Conservation (phyloP, 257 asterid species). For the Capsicum baccatum region DNA sequence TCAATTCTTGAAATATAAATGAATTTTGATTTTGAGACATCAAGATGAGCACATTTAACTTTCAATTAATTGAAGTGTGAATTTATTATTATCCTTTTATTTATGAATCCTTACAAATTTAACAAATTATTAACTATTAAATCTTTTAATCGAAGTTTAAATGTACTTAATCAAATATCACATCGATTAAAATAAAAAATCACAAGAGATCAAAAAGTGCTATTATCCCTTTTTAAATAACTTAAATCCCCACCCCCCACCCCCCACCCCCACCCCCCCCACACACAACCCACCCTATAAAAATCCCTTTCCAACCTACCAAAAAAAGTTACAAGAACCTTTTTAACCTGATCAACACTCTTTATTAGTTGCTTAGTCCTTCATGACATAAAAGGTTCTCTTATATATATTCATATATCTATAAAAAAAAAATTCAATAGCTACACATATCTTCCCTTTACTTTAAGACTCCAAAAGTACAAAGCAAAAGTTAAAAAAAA, state of each 20-base stretch:
- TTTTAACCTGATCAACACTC: slow-evolving; percentile 29
- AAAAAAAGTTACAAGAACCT: slow-evolving; percentile 6
- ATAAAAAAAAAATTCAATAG: not conserved
- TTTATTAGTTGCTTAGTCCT: slow-evolving; percentile 25
- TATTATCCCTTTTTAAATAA: not conserved
- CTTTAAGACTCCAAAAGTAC: not conserved
- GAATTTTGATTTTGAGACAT: not conserved
- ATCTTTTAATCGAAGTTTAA: not conserved
- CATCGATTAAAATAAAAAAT: not conserved
- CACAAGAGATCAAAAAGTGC: not conserved
- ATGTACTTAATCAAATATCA: not conserved
- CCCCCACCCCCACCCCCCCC: too few relatives aligned
- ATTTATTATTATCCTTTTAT: not conserved
- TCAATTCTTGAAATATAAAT: not conserved
- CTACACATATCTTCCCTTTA: slow-evolving; percentile 8
- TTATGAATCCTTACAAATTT: not conserved
- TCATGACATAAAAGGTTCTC: slow-evolving; percentile 19
- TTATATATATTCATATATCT: not conserved
- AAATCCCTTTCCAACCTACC: not conserved
- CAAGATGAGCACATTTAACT: not conserved
- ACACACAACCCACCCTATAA: not conserved
- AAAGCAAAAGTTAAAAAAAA: not conserved
- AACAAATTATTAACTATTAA: not conserved
- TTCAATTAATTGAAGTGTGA: not conserved
- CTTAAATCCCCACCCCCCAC: not conserved